A percentile compares a stretch with the other conserved stretches of the same genome.
Evolutionary conservation across 176 grass and related monocot species (phyloP).

Genomic region (Elymus sibiricus): DNA sequence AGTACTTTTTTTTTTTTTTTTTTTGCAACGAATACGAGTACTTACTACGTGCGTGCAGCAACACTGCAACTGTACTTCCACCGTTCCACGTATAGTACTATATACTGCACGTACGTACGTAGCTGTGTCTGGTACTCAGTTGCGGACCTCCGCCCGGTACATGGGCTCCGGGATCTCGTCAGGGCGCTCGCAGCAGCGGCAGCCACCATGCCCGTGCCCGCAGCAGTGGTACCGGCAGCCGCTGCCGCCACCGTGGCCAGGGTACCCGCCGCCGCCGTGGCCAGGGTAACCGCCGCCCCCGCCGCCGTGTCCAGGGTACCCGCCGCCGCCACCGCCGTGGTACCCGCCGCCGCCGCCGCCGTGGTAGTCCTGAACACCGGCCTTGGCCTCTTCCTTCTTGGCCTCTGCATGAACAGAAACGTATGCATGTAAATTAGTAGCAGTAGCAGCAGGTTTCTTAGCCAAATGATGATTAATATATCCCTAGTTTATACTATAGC

Average conservation of each 20-base stretch:
- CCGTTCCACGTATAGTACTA: too few relatives aligned
- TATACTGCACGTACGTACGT: too few relatives aligned
- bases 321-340: too few relatives aligned
- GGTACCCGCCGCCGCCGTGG: not conserved
- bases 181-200: slow-evolving; percentile 45
- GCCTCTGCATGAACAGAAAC: not conserved
- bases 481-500: too few relatives aligned
- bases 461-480: too few relatives aligned
- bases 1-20: too few relatives aligned
- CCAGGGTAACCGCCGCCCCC: slow-evolving; percentile 7
- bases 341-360: not conserved
- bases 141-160: slow-evolving; percentile 39
- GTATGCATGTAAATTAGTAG: not conserved
- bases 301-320: too few relatives aligned
- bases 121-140: not conserved
- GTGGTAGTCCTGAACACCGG: slow-evolving; percentile 1
- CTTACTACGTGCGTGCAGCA: too few relatives aligned
- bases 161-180: slow-evolving; percentile 51
- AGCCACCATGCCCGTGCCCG: slow-evolving; percentile 32
- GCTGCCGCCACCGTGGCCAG: not conserved
- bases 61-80: too few relatives aligned
- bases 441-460: not conserved
- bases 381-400: not conserved
- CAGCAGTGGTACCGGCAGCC: slow-evolving; percentile 28
- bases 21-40: too few relatives aligned